Percentiles rank a stretch among this genome's conserved stretches.
These are phyloP conservation scores for Xylaria sp. DNA, from an alignment of 2,329 filamentous ascomycete species.

Conservation along the genomic window DNA sequence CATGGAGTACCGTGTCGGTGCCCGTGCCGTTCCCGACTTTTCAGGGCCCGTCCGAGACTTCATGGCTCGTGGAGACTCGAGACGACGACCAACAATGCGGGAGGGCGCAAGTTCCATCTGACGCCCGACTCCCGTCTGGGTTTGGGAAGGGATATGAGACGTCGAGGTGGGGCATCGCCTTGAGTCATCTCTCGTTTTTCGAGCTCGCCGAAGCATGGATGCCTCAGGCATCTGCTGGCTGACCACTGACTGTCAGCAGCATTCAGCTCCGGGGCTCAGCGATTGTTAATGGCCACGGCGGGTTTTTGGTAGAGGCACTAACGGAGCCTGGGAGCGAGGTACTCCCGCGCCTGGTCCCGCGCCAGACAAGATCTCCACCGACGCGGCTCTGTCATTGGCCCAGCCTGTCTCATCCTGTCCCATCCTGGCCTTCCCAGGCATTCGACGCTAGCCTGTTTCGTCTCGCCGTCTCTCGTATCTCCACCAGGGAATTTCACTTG, in stretches of 20 bases:
- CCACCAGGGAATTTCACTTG: conserved; percentile 26
- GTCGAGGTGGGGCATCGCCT: conserved; percentile 5
- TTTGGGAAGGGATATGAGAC: not conserved
- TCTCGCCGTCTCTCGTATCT: conserved; percentile 30
- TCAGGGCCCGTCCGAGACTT: not conserved
- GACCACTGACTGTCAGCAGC: conserved; percentile 14
- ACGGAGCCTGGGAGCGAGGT: conserved; percentile 16
- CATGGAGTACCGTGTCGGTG: not conserved
- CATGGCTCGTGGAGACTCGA: not conserved
- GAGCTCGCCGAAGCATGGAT: conserved; percentile 32
- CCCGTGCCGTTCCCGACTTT: not conserved
- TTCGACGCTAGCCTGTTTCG: conserved; percentile 21
- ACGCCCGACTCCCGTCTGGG: too few species aligned
- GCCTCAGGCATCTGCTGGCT: conserved; percentile 26
- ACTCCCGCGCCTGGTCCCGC: not conserved
- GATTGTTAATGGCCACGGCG: conserved; percentile 21
- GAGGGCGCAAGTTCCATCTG: not conserved
- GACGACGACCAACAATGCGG: not conserved
- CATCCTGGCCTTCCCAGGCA: not conserved
- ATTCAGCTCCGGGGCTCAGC: conserved; percentile 18
- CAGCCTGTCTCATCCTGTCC: too few species aligned
- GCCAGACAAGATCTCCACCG: not conserved
- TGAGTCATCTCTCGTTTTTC: conserved; percentile 28
- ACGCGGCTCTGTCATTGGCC: conserved; percentile 25
- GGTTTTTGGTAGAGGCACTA: conserved; percentile 3